Conservation (phyloP, 23 red algal genomes). For the Agarophyton chilense region DNA sequence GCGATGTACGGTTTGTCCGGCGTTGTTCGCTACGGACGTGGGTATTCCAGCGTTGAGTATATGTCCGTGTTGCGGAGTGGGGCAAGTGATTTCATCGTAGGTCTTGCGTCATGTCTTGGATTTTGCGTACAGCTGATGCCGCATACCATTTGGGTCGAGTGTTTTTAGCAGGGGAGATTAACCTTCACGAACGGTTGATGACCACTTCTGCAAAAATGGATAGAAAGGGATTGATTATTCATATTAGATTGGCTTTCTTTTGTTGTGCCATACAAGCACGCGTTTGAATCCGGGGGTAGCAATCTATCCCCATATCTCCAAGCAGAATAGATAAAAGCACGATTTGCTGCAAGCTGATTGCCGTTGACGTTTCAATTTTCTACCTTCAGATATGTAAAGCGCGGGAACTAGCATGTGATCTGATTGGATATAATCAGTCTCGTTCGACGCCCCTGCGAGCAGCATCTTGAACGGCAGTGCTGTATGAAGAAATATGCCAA, state of each 20-base stretch:
- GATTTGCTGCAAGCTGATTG: slow-evolving; percentile 6
- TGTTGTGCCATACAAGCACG: no score
- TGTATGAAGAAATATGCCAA: no score
- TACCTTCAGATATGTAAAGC: slow-evolving; percentile 8
- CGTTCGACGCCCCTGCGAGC: background rate
- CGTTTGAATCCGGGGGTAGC: no score
- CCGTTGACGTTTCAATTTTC: background rate
- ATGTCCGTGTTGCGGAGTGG: slow-evolving; percentile 8
- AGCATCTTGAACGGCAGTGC: background rate
- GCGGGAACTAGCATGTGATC: background rate
- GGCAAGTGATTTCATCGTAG: background rate
- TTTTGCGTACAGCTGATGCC: no score
- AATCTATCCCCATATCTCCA: no score
- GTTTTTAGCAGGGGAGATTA: background rate
- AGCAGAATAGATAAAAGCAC: no score
- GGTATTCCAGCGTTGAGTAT: background rate
- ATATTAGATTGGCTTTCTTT: background rate
- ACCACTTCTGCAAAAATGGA: no score
- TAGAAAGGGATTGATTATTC: background rate
- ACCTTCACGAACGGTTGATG: background rate
- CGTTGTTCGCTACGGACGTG: slow-evolving; percentile 5
- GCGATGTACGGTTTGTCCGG: slow-evolving; percentile 14
- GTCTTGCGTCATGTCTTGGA: no score
- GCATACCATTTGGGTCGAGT: background rate
- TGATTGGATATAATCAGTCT: background rate